phyloP scores from a whole-genome alignment of 805 yeast species.

The Kazachstania africana region DNA sequence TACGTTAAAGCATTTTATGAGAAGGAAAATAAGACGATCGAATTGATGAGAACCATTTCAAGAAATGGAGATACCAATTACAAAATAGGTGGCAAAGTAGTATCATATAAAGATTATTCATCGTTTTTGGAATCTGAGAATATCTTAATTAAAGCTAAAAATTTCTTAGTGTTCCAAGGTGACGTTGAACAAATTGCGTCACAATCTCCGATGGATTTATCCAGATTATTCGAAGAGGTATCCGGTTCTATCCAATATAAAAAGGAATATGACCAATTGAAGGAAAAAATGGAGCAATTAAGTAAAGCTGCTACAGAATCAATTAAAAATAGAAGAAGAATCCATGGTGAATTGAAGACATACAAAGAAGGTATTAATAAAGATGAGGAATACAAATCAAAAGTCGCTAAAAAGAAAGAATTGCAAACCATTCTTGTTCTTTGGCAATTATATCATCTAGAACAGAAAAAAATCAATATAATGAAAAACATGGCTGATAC shows the following conservation, averaged over 20 bases:
- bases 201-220: constrained; percentile 66
- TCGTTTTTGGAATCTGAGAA: constrained; percentile 61
- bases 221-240: constrained; percentile 64
- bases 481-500: constrained; percentile 17
- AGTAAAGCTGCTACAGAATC: constrained; percentile 52
- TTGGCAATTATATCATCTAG: constrained; percentile 55
- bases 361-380: constrained; percentile 67
- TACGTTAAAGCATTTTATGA: constrained; percentile 72
- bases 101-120: constrained; percentile 54
- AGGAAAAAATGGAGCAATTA: constrained; percentile 54
- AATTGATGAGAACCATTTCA: constrained; percentile 52
- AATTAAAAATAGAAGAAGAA: constrained; percentile 55
- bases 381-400: constrained; percentile 52
- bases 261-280: constrained; percentile 52
- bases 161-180: constrained; percentile 91
- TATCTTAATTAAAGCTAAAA: constrained; percentile 77
- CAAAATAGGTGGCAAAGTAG: constrained; percentile 47
- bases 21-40: constrained; percentile 42
- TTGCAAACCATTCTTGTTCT: constrained; percentile 41
- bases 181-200: constrained; percentile 91
- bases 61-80: constrained; percentile 55
- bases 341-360: constrained; percentile 63
- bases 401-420: constrained; percentile 36
- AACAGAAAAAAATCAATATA: constrained; percentile 24
- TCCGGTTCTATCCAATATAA: constrained; percentile 68